Evolutionary conservation across 495 filamentous ascomycete species (phyloP).

Genomic region (Penicillium waksmanii): DNA sequence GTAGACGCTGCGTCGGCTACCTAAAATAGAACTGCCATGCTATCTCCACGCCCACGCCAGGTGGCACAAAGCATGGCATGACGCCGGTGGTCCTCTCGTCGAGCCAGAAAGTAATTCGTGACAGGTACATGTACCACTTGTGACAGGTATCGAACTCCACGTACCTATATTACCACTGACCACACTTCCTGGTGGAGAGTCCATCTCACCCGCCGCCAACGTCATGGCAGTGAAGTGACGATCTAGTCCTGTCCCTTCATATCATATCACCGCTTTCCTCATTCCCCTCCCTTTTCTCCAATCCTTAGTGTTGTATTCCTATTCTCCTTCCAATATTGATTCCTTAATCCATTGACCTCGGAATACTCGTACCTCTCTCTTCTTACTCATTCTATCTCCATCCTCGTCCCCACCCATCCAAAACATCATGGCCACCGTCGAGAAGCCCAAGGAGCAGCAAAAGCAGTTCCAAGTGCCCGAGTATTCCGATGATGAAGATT

Average conservation of each 20-base stretch:
- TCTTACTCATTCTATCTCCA: background rate
- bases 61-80: slow-evolving; percentile 17
- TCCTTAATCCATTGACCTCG: background rate
- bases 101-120: background rate
- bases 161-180: background rate
- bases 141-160: slow-evolving; percentile 2
- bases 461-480: slow-evolving; percentile 38
- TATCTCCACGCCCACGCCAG: background rate
- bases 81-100: slow-evolving; percentile 13
- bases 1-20: background rate
- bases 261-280: slow-evolving; percentile 9
- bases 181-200: slow-evolving; percentile 8
- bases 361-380: slow-evolving; percentile 1
- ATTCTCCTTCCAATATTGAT: background rate
- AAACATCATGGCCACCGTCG: slow-evolving; percentile 45
- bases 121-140: slow-evolving; percentile 3
- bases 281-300: slow-evolving; percentile 4
- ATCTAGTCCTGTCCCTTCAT: slow-evolving; percentile 5
- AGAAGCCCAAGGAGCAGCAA: slow-evolving; percentile 41
- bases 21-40: background rate
- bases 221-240: slow-evolving; percentile 27
- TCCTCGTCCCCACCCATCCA: background rate
- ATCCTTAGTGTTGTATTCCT: background rate
- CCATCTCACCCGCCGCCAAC: slow-evolving; percentile 26
- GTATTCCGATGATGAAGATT: slow-evolving; percentile 44